These are phyloP conservation scores for Poa annua DNA, from an alignment of 176 grass and related monocot species.

Conservation along the genomic window DNA sequence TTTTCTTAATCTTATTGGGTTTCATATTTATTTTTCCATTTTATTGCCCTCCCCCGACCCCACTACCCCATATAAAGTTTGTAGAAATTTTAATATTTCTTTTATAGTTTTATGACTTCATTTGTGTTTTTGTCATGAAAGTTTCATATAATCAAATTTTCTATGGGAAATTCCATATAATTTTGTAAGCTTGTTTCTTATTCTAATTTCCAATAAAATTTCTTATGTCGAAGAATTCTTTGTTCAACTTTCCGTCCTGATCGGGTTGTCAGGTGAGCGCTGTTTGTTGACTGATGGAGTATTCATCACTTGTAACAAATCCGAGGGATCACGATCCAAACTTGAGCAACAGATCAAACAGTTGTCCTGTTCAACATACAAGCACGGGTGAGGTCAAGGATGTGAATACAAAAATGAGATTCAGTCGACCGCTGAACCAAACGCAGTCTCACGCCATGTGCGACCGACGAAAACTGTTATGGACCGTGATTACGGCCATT, in stretches of 20 bases:
- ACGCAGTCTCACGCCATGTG: slow-evolving; percentile 16
- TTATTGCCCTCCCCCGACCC: too few species aligned
- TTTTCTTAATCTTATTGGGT: too few species aligned
- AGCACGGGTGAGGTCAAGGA: background rate
- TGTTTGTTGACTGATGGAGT: background rate
- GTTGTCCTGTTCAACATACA: background rate
- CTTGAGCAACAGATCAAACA: background rate
- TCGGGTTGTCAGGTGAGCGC: background rate
- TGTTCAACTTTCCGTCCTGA: background rate
- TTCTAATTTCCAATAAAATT: background rate
- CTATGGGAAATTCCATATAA: background rate
- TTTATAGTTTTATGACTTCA: too few species aligned
- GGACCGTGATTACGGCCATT: background rate
- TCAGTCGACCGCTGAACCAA: slow-evolving; percentile 5
- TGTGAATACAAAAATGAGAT: background rate
- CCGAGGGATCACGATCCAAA: slow-evolving; percentile 16
- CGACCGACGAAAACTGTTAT: background rate
- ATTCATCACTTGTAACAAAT: background rate
- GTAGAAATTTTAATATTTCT: too few species aligned
- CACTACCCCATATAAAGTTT: too few species aligned
- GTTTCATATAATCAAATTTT: background rate
- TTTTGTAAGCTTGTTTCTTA: background rate
- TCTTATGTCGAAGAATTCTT: background rate
- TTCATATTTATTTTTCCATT: too few species aligned
- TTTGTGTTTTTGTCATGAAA: too few species aligned